Conservation (phyloP, 2,329 filamentous ascomycete species). For the Botrytis deweyae region DNA sequence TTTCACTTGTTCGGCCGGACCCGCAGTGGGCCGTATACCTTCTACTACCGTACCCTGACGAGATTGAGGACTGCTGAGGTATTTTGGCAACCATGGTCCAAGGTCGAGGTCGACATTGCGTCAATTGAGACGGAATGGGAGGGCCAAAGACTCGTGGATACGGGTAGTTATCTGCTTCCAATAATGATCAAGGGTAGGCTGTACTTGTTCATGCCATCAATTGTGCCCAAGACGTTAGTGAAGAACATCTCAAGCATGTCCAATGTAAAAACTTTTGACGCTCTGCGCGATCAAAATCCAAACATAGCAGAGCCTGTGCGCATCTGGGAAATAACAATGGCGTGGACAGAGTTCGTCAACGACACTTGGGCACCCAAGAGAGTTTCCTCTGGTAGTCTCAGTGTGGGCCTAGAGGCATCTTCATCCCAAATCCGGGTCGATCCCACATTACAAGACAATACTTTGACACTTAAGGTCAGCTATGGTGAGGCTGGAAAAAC, state of each 20-base stretch:
- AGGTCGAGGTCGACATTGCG: not conserved
- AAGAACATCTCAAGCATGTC: not conserved
- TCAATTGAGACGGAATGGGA: conserved; percentile 1
- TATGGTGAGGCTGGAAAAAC: not conserved
- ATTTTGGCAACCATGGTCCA: conserved; percentile 1
- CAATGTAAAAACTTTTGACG: not conserved
- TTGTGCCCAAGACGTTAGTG: not conserved
- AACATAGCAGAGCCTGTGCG: not conserved
- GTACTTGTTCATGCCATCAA: not conserved
- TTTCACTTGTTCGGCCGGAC: conserved; percentile 5
- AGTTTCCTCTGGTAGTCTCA: not conserved
- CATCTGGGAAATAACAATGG: not conserved
- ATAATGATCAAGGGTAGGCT: not conserved
- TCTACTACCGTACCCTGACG: not conserved
- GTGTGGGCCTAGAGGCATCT: not conserved
- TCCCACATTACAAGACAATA: not conserved
- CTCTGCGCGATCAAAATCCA: not conserved
- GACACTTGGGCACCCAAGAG: conserved; percentile 17
- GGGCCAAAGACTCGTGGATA: not conserved
- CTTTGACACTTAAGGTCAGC: not conserved
- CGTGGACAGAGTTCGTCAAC: conserved; percentile 30
- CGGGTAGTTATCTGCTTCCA: not conserved
- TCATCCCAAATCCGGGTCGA: not conserved
- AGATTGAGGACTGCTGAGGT: not conserved
- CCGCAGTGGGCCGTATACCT: not conserved